These are phyloP conservation scores for Crithidia mellificae DNA, from an alignment of 208 protist species.

Conservation along the genomic window DNA sequence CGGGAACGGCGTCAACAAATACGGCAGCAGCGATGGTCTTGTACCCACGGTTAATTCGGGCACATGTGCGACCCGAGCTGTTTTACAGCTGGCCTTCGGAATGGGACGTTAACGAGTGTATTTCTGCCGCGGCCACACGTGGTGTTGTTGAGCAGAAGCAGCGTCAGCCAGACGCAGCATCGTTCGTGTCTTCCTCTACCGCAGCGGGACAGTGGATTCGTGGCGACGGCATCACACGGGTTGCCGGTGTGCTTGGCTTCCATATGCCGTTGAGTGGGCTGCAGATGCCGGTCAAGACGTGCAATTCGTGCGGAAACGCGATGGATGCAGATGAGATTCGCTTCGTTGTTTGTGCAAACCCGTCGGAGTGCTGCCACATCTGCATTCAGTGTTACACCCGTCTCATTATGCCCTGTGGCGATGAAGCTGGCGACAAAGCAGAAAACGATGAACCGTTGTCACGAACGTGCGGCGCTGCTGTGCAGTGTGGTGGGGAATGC, in stretches of 20 bases:
- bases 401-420: conserved; percentile 21
- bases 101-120: conserved; percentile 13
- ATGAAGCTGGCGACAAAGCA: not conserved
- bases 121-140: not conserved
- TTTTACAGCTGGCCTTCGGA: conserved; percentile 16
- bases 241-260: conserved; percentile 67
- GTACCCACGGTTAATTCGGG: conserved; percentile 1
- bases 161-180: no score
- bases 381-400: conserved; percentile 78
- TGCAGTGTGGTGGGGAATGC: conserved; percentile 45
- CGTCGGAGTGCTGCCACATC: conserved; percentile 60
- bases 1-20: not conserved
- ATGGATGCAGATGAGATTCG: conserved; percentile 78
- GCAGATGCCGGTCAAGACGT: conserved; percentile 36
- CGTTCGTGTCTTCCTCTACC: no score
- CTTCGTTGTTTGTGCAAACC: conserved; percentile 67
- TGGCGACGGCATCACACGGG: conserved; percentile 49
- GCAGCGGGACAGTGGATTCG: conserved; percentile 43
- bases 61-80: conserved; percentile 19
- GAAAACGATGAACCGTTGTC: conserved; percentile 2
- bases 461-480: conserved; percentile 45
- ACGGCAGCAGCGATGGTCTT: not conserved
- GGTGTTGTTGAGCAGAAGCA: not conserved
- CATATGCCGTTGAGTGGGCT: conserved; percentile 38
- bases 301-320: conserved; percentile 46